Percentiles rank a stretch among this genome's conserved stretches.
phyloP scores from a whole-genome alignment of 31 red algal genomes.

The Porphyra umbilicalis region DNA sequence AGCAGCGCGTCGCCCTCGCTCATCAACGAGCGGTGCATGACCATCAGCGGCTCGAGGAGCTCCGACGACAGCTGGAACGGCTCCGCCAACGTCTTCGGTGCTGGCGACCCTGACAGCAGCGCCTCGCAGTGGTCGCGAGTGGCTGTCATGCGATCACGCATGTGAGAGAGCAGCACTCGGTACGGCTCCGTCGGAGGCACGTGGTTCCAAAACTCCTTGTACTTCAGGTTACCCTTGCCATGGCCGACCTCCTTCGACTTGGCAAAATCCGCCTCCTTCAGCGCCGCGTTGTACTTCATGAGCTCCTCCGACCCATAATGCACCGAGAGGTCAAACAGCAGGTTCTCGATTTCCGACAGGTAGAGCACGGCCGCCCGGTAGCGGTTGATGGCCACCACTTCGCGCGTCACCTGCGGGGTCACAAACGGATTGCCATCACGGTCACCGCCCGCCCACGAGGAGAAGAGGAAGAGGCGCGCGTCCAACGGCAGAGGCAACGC shows the following conservation, averaged over 20 bases:
- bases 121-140: constrained; percentile 80
- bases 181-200: constrained; percentile 88
- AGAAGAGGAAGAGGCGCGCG: constrained; percentile 56
- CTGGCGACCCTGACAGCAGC: constrained; percentile 25
- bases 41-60: constrained; percentile 75
- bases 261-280: constrained; percentile 13
- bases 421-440: constrained; percentile 98
- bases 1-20: constrained; percentile 57
- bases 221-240: constrained; percentile 41
- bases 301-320: constrained; percentile 77
- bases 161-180: constrained; percentile 59
- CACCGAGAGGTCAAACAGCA: constrained; percentile 84
- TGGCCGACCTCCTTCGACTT: not conserved
- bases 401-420: constrained; percentile 68
- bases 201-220: constrained; percentile 92
- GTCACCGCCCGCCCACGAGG: constrained; percentile 95
- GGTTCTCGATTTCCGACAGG: constrained; percentile 57
- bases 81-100: constrained; percentile 16
- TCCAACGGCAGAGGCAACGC: constrained; percentile 57
- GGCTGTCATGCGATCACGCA: constrained; percentile 70
- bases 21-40: constrained; percentile 75
- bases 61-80: constrained; percentile 43
- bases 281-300: constrained; percentile 52
- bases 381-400: constrained; percentile 67
- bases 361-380: constrained; percentile 66